A percentile compares a stretch with the other conserved stretches of the same genome.
Conservation (phyloP, 176 grass and related monocot species). For the Musa itinerans region DNA sequence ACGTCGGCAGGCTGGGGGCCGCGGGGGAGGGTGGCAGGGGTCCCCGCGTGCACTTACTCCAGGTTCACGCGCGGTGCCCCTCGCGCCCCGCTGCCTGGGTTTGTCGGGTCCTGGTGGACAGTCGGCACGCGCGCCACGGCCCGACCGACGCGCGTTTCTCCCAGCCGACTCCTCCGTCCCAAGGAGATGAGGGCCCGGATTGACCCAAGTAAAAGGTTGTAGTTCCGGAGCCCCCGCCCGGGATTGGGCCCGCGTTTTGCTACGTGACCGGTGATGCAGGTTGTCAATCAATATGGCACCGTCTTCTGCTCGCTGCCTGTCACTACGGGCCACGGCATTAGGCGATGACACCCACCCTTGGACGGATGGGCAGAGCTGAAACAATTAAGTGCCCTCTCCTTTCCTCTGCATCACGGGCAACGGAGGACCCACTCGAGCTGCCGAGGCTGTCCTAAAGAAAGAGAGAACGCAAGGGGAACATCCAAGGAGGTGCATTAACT, state of each 20-base stretch:
- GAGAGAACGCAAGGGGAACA: neutral
- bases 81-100: neutral
- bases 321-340: too few species aligned
- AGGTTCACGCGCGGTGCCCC: neutral
- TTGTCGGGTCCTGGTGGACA: neutral
- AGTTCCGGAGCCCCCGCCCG: too few species aligned
- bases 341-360: too few species aligned
- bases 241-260: too few species aligned
- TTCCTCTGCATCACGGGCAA: neutral
- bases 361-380: too few species aligned
- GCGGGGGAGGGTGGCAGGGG: neutral
- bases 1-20: neutral
- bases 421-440: neutral
- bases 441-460: too few species aligned
- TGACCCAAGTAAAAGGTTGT: too few species aligned
- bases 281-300: too few species aligned
- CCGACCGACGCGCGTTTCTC: neutral
- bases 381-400: too few species aligned
- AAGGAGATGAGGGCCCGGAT: neutral
- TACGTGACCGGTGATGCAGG: too few species aligned
- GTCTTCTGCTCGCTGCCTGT: too few species aligned
- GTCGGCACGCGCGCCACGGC: neutral
- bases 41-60: too few species aligned
- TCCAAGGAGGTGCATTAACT: slow-evolving; percentile 1
- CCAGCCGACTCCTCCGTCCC: neutral